These are phyloP conservation scores for Annona squamosa DNA, from an alignment of 164 flowering plant genomes.

Conservation along the genomic window DNA sequence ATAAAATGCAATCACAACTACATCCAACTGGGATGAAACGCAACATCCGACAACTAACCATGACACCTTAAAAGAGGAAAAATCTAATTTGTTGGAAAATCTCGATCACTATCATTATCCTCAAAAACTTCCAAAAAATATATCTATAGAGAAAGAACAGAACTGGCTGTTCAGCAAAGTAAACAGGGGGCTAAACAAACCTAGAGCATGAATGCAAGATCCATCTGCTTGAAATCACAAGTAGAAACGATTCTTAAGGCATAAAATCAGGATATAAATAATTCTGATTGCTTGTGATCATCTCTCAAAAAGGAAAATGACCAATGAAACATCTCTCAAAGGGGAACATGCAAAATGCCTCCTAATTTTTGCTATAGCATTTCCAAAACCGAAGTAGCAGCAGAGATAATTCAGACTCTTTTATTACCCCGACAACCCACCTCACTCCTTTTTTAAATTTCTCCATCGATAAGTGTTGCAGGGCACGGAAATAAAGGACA, in stretches of 20 bases:
- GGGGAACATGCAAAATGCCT: background rate
- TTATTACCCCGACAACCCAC: constrained; percentile 6
- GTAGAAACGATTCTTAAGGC: background rate
- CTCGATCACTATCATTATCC: too few species aligned
- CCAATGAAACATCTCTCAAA: background rate
- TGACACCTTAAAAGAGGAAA: too few species aligned
- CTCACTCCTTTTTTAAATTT: constrained; percentile 7
- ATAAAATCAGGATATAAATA: background rate
- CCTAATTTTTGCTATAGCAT: background rate
- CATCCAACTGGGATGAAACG: too few species aligned
- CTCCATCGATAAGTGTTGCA: constrained; percentile 7
- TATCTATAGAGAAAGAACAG: too few species aligned
- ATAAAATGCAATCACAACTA: too few species aligned
- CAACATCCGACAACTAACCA: too few species aligned
- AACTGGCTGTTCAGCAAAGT: too few species aligned
- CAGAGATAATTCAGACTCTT: background rate
- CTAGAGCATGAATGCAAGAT: too few species aligned
- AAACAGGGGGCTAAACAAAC: too few species aligned
- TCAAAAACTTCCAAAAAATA: too few species aligned
- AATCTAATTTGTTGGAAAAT: too few species aligned
- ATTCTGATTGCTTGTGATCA: background rate
- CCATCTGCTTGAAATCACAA: too few species aligned
- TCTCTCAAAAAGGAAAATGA: background rate
- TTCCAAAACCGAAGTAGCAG: background rate
- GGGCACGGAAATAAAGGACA: background rate